Evolutionary conservation across 192 early-diverging fungal genomes (phyloP), one percentile per base, ranked within the genome.

Genomic region (Backusella liffmaniae): DNA sequence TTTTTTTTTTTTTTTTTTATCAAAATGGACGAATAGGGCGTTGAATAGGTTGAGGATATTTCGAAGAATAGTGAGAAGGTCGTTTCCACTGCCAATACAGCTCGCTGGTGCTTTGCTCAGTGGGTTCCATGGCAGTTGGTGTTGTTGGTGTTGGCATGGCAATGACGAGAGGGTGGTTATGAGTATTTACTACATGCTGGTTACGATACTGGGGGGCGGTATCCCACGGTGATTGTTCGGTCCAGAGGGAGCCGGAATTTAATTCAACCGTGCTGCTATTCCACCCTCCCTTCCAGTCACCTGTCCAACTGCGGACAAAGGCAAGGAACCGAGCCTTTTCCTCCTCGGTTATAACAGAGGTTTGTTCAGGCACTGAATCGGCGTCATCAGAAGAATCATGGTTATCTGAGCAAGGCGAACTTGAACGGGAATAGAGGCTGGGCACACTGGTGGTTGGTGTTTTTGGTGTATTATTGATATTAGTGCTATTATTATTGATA

Each of bases 291-390:
- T 66, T 74, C 70, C 68, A 78, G 15, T 77, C 81, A 44, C 81
- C 81, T 18, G 81, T 82, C 81, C 81, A 82, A 18, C 39, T 76
- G 18, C 81, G 81, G 37, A 82, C 62, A 62, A 82, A 82, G 2
- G 73, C 71, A 10, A 82, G 53, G 51, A 82, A 82, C 2, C 81
- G 73, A 16, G 70, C 70, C 68, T 82, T 78, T 39, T 82, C 81
- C 39, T 78, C 77, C 23, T 76, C 70, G 16, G 81, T 76, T 0
- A 82, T 73, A 36, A 66, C 39, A n/a, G 76, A 72, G n/a, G 36
- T 23, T 32, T 15, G 66, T 41, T 35, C 32, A 67, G 66, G 36
- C 3, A 34, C 46, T 15, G 30, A 29, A 21, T 67, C 37, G 37
- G 32, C 21, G 34, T 67, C 42, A 49, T 49, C 46, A 12, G 74